Base-by-base conservation (phyloP, 345 rosid genomes). In the Brassica carinata region DNA sequence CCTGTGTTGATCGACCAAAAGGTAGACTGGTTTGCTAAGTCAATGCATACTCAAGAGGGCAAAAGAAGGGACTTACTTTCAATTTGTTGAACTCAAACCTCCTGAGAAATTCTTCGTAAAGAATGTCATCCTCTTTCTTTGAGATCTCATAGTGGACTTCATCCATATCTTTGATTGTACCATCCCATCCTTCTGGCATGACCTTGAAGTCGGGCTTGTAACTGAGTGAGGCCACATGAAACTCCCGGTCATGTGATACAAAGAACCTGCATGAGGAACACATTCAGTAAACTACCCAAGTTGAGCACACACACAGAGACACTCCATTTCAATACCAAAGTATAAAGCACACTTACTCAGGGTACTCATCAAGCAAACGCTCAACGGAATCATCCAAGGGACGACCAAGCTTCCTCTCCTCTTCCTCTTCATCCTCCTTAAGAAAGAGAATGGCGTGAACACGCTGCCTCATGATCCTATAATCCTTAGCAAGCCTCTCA, bases 121-220 rank as follows among this genome's bases (percentile, higher is more conserved):
- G 88, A 86, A 93, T 90, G 45, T 87, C 97, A 86, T 96, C 99
- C 81, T 96, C 98, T 87, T 90, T 96, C 88, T 88, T 88, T n/a
- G 99, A 96, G 77, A 96, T 96, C 87, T 96, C 98, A 68, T 92
- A 96, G 84, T 93, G 98, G 71, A 90, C 96, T 83, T 92, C 99
- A 85, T 96, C 99, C 55, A 80, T 79, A 82, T 96, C 99, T 83
- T 84, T 90, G 78, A 80, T 89, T 36, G 96, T 90, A 79, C 99
- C 98, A 86, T 92, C 98, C 98, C 98, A 96, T 51, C 98, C 99
- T 84, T 96, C 98, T 2, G 98, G 96, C 99, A 96, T 92, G 18
- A 96, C 97, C 87, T 93, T 96, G 82, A 93, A 96, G 83, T 90
- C 97, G 0, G 99, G 99, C 67, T 92, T 93, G 79, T 92, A 93